Evolutionary conservation across 106 monocot species (phyloP).

Genomic region (Dendrobium catenatum): DNA sequence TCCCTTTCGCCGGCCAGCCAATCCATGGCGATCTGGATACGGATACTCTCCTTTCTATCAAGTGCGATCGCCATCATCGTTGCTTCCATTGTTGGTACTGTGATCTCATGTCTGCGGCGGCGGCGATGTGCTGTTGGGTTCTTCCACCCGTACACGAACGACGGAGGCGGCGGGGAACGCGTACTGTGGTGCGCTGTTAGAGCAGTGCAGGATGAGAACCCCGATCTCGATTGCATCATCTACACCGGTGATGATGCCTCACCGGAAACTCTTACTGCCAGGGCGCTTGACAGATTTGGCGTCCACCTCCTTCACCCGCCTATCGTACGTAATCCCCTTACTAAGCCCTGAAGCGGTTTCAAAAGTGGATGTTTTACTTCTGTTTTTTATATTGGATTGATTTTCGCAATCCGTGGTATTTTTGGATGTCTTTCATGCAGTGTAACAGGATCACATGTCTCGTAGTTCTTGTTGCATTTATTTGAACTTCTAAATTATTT

Average conservation of each 20-base stretch:
- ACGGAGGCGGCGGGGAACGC: conserved; percentile 89
- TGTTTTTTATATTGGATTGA: background rate
- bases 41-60: conserved; percentile 5
- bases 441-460: background rate
- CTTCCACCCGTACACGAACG: conserved; percentile 96
- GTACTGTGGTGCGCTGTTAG: conserved; percentile 97
- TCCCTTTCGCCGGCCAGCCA: background rate
- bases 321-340: conserved; percentile 18
- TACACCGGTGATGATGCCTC: conserved; percentile 77
- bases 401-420: background rate
- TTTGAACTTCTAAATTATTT: background rate
- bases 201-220: conserved; percentile 60
- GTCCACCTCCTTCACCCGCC: conserved; percentile 61
- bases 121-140: conserved; percentile 50
- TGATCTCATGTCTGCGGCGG: conserved; percentile 17
- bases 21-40: background rate
- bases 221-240: conserved; percentile 51
- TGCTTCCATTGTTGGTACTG: background rate
- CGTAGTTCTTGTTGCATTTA: background rate
- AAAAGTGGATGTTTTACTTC: background rate
- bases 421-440: background rate
- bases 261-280: conserved; percentile 43
- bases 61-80: conserved; percentile 1
- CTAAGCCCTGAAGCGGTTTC: background rate
- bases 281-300: conserved; percentile 80